A percentile compares a stretch with the other conserved stretches of the same genome.
These are phyloP conservation scores for Asterella californica DNA, from an alignment of 225 moss, liverwort and hornwort species.

Conservation along the genomic window DNA sequence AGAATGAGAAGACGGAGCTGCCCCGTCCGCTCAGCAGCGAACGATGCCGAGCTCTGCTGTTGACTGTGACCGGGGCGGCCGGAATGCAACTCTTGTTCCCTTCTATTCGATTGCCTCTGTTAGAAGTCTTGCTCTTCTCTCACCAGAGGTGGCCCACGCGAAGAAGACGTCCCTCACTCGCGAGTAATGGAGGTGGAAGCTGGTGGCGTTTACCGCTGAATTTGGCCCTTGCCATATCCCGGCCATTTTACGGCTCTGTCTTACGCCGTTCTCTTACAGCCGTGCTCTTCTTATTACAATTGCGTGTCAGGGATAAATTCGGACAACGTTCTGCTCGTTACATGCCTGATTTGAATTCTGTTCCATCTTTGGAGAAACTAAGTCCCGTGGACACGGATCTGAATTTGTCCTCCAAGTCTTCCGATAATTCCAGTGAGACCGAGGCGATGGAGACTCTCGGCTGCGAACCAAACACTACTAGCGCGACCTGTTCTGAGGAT, in stretches of 20 bases:
- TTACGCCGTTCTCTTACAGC: conserved; percentile 33
- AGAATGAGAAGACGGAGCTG: neutral
- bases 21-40: neutral
- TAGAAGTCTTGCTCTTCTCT: conserved; percentile 34
- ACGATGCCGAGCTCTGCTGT: conserved; percentile 22
- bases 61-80: conserved; percentile 34
- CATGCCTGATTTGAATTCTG: conserved; percentile 20
- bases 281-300: conserved; percentile 25
- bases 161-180: neutral
- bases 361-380: neutral
- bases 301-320: conserved; percentile 18
- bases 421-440: neutral
- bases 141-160: conserved; percentile 22
- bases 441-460: neutral
- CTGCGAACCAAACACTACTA: neutral
- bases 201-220: conserved; percentile 39
- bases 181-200: neutral
- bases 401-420: neutral
- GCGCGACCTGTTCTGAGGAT: neutral
- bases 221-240: conserved; percentile 26
- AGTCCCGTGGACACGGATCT: neutral
- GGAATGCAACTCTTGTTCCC: conserved; percentile 45
- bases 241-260: conserved; percentile 41
- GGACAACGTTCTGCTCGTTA: neutral
- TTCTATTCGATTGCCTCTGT: conserved; percentile 30